Conservation (phyloP, 345 rosid genomes). For the Reutealis trisperma region DNA sequence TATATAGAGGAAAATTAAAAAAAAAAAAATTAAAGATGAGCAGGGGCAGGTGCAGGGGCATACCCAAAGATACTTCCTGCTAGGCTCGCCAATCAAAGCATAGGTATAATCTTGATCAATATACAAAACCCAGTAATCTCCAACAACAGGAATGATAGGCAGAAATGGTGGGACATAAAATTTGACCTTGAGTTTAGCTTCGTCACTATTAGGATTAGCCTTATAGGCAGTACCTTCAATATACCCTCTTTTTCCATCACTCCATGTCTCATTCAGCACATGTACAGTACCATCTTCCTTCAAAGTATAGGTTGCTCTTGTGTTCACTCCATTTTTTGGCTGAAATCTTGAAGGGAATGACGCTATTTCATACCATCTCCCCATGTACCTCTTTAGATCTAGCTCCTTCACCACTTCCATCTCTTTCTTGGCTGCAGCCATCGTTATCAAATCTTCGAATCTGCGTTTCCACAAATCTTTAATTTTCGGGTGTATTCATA, state of each 20-base stretch:
- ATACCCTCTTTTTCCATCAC: constrained; percentile 58
- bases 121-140: constrained; percentile 81
- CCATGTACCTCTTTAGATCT: constrained; percentile 76
- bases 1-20: background rate
- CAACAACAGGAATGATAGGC: constrained; percentile 76
- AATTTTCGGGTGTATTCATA: background rate
- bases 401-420: constrained; percentile 78
- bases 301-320: constrained; percentile 78
- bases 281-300: constrained; percentile 71
- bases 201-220: constrained; percentile 71
- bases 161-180: constrained; percentile 86
- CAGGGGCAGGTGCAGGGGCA: background rate
- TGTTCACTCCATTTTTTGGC: constrained; percentile 70
- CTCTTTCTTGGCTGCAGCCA: constrained; percentile 42
- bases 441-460: background rate
- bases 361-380: constrained; percentile 94
- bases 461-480: background rate
- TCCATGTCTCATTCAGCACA: constrained; percentile 86
- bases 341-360: constrained; percentile 81
- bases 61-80: constrained; percentile 82
- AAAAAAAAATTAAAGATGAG: background rate
- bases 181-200: constrained; percentile 90
- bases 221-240: constrained; percentile 78
- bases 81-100: constrained; percentile 79
- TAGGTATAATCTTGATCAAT: constrained; percentile 63